Evolutionary conservation across 345 rosid species (phyloP).

Genomic region (Eucalyptus erythrocorys): DNA sequence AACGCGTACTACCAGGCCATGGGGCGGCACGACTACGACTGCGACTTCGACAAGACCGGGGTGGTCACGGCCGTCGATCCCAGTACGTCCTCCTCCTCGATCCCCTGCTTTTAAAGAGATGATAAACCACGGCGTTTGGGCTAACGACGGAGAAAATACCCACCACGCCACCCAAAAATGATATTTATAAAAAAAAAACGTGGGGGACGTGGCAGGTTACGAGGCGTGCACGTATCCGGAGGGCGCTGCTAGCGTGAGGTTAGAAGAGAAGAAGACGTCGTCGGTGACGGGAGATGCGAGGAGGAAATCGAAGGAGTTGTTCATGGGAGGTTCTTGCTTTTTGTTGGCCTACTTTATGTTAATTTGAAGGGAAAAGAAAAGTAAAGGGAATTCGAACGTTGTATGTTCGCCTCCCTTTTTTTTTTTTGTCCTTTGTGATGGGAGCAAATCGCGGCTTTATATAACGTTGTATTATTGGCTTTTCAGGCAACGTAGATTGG

Average conservation of each 20-base stretch:
- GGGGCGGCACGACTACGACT: conserved; percentile 30
- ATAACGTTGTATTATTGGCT: not conserved
- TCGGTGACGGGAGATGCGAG: conserved; percentile 7
- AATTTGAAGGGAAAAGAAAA: not conserved
- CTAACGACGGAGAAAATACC: not conserved
- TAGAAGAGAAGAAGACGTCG: not conserved
- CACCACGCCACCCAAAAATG: rapidly evolving
- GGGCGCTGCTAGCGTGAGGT: not conserved
- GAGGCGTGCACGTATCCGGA: conserved; percentile 23
- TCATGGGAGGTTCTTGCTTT: not conserved
- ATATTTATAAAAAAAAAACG: not conserved
- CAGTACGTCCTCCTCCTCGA: conserved; percentile 6
- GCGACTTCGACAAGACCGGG: conserved; percentile 48
- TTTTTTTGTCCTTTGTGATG: not conserved
- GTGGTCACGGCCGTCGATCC: conserved; percentile 35
- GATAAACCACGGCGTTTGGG: not conserved
- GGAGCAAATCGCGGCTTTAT: not conserved
- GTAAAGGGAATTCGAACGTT: not conserved
- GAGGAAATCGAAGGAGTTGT: not conserved
- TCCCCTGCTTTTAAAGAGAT: not conserved
- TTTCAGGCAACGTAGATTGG: not conserved
- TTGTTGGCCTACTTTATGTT: not conserved
- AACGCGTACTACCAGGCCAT: conserved; percentile 46
- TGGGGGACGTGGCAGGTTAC: conserved; percentile 26
- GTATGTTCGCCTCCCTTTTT: not conserved